Evolutionary conservation across 768 basidiomycete species (phyloP).

Genomic region (Mycena amicta): DNA sequence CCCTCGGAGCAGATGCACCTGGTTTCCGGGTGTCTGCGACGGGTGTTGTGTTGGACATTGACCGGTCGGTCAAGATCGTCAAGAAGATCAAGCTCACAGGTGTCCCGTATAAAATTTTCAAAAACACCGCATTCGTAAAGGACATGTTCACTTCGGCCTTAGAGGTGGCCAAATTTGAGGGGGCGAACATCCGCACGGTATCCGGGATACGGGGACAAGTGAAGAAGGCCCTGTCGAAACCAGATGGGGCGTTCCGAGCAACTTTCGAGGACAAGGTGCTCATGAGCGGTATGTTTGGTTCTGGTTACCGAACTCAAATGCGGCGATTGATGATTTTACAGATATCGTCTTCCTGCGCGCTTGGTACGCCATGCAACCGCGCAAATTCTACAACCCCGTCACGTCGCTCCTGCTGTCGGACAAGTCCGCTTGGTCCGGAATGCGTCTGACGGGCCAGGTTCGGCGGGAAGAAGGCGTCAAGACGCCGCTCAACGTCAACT

Average conservation of each 20-base stretch:
- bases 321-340: no score
- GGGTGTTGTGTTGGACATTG: constrained; percentile 92
- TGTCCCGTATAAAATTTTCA: constrained; percentile 95
- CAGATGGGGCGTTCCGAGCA: constrained; percentile 93
- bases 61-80: constrained; percentile 91
- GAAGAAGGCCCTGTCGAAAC: constrained; percentile 94
- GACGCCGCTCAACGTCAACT: constrained; percentile 81
- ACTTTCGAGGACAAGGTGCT: constrained; percentile 98
- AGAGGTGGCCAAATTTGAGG: constrained; percentile 98
- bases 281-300: constrained; percentile 83
- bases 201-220: constrained; percentile 96
- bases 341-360: constrained; percentile 95
- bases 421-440: constrained; percentile 86
- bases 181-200: constrained; percentile 93
- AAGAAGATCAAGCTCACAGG: constrained; percentile 99
- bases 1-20: constrained; percentile 60
- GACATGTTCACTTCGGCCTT: constrained; percentile 95
- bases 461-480: constrained; percentile 83
- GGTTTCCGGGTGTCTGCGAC: constrained; percentile 92
- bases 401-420: constrained; percentile 85
- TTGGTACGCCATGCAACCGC: constrained; percentile 95
- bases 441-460: constrained; percentile 94
- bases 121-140: constrained; percentile 97
- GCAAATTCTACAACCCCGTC: constrained; percentile 96
- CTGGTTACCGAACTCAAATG: no score